These are phyloP conservation scores for Umbelopsis ramanniana DNA, from an alignment of 192 early-diverging fungal genomes.

Conservation along the genomic window DNA sequence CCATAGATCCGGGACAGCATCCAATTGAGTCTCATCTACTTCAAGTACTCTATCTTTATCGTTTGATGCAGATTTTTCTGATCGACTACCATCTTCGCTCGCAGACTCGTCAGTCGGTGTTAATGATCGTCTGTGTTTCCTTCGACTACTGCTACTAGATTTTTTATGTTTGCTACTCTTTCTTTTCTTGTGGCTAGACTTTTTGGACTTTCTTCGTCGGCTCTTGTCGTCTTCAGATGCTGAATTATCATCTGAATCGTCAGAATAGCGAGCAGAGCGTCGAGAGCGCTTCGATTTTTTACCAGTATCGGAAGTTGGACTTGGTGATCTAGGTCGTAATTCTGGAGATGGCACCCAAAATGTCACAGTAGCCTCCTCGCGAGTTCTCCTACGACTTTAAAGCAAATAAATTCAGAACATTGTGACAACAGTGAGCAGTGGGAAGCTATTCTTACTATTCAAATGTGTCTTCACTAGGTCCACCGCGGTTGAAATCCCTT, in stretches of 20 bases:
- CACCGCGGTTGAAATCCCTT: background rate
- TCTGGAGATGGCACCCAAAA: slow-evolving; percentile 57
- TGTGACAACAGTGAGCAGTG: background rate
- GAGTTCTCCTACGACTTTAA: slow-evolving; percentile 39
- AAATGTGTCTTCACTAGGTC: slow-evolving; percentile 5
- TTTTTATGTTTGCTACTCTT: slow-evolving; percentile 28
- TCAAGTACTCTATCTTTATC: slow-evolving; percentile 27
- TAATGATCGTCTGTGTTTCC: background rate
- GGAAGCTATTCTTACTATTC: slow-evolving; percentile 1
- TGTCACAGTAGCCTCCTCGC: slow-evolving; percentile 38
- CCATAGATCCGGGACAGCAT: slow-evolving; percentile 58
- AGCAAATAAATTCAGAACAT: background rate
- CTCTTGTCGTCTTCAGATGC: slow-evolving; percentile 13
- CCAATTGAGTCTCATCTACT: slow-evolving; percentile 37
- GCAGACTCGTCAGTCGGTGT: slow-evolving; percentile 27
- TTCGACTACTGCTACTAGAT: background rate
- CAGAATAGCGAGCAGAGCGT: slow-evolving; percentile 11
- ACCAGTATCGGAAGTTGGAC: slow-evolving; percentile 25
- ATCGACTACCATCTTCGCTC: background rate
- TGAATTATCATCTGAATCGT: background rate
- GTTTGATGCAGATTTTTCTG: background rate
- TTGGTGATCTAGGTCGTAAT: slow-evolving; percentile 30
- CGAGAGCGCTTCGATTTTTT: slow-evolving; percentile 22
- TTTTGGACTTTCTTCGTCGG: slow-evolving; percentile 25
- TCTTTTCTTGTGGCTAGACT: slow-evolving; percentile 24